Evolutionary conservation across 768 basidiomycete genomes (phyloP).

Genomic region (Lactarius tabidus): DNA sequence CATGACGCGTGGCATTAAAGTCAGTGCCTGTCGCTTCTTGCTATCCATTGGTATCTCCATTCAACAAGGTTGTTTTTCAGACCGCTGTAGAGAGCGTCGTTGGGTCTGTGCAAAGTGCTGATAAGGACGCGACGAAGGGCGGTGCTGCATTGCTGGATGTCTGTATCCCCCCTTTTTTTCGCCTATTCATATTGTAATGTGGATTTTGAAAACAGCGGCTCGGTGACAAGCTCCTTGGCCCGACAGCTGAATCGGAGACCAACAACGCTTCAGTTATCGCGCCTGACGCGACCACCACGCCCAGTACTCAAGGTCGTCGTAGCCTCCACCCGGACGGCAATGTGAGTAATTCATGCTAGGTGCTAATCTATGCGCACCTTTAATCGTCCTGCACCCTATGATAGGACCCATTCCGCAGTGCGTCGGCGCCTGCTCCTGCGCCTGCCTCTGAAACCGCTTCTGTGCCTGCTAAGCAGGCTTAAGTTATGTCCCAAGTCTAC

Average conservation of each 20-base stretch:
- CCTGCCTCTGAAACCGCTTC: no score
- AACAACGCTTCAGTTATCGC: neutral
- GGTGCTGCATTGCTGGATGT: neutral
- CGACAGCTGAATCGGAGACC: conserved; percentile 1
- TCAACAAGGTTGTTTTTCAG: neutral
- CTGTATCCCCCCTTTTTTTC: neutral
- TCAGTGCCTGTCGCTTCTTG: neutral
- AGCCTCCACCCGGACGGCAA: conserved; percentile 4
- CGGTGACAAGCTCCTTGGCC: conserved; percentile 5
- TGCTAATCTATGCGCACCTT: no score
- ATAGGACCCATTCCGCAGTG: conserved; percentile 10
- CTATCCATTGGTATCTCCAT: neutral
- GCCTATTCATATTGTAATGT: neutral
- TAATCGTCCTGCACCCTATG: neutral
- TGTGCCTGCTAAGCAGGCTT: neutral
- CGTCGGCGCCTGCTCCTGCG: no score
- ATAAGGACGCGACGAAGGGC: no score
- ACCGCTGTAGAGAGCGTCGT: neutral
- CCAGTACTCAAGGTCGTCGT: conserved; percentile 1
- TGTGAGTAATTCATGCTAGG: neutral
- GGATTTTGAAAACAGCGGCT: neutral
- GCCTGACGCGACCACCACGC: neutral
- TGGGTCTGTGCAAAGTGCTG: neutral
- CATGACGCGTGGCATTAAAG: neutral
- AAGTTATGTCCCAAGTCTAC: neutral